phyloP scores from a whole-genome alignment of 495 filamentous ascomycete genomes.

The Ascodesmis nigricans region DNA sequence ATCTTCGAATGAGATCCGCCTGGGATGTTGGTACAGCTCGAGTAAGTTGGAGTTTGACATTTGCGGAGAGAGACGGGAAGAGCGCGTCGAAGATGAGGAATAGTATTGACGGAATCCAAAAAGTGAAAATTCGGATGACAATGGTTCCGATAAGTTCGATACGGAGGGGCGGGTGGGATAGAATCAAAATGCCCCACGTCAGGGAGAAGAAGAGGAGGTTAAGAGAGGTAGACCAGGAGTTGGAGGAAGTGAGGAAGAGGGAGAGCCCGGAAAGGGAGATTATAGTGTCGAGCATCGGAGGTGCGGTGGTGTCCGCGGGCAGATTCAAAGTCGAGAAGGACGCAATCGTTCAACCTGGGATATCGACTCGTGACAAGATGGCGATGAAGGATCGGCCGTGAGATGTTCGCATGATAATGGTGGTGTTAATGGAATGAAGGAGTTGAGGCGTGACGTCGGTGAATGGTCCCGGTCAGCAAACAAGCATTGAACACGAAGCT shows the following conservation, averaged over 20 bases:
- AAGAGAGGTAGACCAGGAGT: slow-evolving; percentile 53
- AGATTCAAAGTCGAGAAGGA: too few species aligned
- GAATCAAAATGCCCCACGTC: slow-evolving; percentile 67
- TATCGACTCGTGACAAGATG: too few species aligned
- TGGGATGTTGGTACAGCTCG: slow-evolving; percentile 32
- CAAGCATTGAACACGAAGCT: too few species aligned
- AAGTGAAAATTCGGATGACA: slow-evolving; percentile 47
- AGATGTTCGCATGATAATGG: too few species aligned
- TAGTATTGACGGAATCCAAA: slow-evolving; percentile 45
- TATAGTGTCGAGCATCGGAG: slow-evolving; percentile 36
- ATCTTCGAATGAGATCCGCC: neutral
- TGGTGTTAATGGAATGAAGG: too few species aligned
- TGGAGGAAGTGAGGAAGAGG: slow-evolving; percentile 33
- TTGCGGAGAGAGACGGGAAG: slow-evolving; percentile 40
- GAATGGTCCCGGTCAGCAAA: too few species aligned
- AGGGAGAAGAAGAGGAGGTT: slow-evolving; percentile 79
- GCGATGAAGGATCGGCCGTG: too few species aligned
- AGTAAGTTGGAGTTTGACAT: slow-evolving; percentile 47
- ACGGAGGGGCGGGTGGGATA: slow-evolving; percentile 50
- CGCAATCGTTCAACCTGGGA: too few species aligned
- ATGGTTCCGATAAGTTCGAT: slow-evolving; percentile 54
- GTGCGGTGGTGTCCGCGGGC: neutral
- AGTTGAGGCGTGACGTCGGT: too few species aligned
- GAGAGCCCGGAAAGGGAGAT: slow-evolving; percentile 51
- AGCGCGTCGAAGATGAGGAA: slow-evolving; percentile 54